phyloP scores from a whole-genome alignment of 805 yeast species.

The Spathaspora passalidarum region DNA sequence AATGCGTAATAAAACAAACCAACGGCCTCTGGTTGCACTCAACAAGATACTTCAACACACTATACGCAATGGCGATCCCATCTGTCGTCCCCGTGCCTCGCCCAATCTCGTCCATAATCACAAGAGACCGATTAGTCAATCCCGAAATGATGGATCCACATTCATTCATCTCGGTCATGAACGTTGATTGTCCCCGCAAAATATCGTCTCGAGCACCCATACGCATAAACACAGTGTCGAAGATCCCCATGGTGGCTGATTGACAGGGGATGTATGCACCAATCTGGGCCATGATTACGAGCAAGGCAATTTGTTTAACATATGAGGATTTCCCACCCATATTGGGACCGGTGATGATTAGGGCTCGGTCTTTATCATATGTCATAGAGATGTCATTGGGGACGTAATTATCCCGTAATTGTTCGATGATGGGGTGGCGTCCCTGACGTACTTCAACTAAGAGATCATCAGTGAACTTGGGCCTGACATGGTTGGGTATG shows the following conservation, averaged over 20 bases:
- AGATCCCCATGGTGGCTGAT: conserved; percentile 57
- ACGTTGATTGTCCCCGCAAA: conserved; percentile 74
- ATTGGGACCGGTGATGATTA: conserved; percentile 80
- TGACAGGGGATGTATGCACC: conserved; percentile 77
- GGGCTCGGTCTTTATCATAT: conserved; percentile 43
- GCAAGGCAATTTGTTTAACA: conserved; percentile 69
- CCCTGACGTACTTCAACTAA: conserved; percentile 52
- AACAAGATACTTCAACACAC: conserved; percentile 62
- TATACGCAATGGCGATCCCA: conserved; percentile 78
- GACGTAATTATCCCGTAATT: conserved; percentile 47
- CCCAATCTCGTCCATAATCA: conserved; percentile 74
- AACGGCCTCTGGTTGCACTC: conserved; percentile 41
- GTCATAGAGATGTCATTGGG: conserved; percentile 62
- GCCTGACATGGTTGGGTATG: conserved; percentile 31
- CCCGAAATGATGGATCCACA: conserved; percentile 53
- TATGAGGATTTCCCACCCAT: conserved; percentile 87
- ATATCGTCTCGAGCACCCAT: conserved; percentile 86
- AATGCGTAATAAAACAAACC: conserved; percentile 81
- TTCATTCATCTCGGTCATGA: conserved; percentile 73
- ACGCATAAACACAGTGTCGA: conserved; percentile 75
- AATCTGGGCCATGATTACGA: conserved; percentile 70
- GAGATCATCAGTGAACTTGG: conserved; percentile 44
- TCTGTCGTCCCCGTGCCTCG: conserved; percentile 74
- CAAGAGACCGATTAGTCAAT: conserved; percentile 56
- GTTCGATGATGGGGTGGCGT: conserved; percentile 67